Evolutionary conservation across 2,329 filamentous ascomycete species (phyloP).

Genomic region (Colletotrichum sp.): DNA sequence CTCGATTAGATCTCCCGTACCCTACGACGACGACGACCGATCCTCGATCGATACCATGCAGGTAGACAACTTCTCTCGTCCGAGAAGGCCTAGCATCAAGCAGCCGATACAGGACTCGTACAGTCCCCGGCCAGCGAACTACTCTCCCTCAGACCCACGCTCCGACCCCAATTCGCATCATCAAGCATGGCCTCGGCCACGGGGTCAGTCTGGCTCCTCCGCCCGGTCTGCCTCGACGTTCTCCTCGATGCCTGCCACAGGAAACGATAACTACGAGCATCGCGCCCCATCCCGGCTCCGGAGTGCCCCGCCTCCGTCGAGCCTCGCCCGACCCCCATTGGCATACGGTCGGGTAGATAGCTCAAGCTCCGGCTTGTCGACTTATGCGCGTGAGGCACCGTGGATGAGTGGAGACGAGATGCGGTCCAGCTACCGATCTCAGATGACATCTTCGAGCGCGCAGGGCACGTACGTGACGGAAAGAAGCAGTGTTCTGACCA

Average conservation of each 20-base stretch:
- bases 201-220: slow-evolving; percentile 54
- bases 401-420: slow-evolving; percentile 56
- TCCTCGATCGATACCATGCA: slow-evolving; percentile 22
- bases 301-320: slow-evolving; percentile 29
- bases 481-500: slow-evolving; percentile 81
- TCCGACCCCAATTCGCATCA: slow-evolving; percentile 25
- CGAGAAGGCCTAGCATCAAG: slow-evolving; percentile 58
- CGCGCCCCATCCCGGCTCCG: slow-evolving; percentile 31
- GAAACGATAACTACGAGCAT: slow-evolving; percentile 45
- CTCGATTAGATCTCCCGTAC: slow-evolving; percentile 22
- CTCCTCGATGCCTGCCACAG: slow-evolving; percentile 46
- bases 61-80: slow-evolving; percentile 65
- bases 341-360: slow-evolving; percentile 36
- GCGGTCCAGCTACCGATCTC: slow-evolving; percentile 62
- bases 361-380: slow-evolving; percentile 33
- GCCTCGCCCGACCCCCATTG: slow-evolving; percentile 33
- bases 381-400: slow-evolving; percentile 42
- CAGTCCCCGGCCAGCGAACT: slow-evolving; percentile 33
- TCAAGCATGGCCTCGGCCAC: slow-evolving; percentile 45
- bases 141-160: slow-evolving; percentile 26
- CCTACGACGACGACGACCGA: slow-evolving; percentile 28
- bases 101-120: slow-evolving; percentile 42
- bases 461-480: slow-evolving; percentile 75
- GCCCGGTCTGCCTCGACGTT: slow-evolving; percentile 51
- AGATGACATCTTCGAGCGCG: slow-evolving; percentile 57